A percentile compares a stretch with the other conserved stretches of the same genome.
Evolutionary conservation across 169 alveolate genomes (phyloP).

Genomic region (Plasmodium ovale): DNA sequence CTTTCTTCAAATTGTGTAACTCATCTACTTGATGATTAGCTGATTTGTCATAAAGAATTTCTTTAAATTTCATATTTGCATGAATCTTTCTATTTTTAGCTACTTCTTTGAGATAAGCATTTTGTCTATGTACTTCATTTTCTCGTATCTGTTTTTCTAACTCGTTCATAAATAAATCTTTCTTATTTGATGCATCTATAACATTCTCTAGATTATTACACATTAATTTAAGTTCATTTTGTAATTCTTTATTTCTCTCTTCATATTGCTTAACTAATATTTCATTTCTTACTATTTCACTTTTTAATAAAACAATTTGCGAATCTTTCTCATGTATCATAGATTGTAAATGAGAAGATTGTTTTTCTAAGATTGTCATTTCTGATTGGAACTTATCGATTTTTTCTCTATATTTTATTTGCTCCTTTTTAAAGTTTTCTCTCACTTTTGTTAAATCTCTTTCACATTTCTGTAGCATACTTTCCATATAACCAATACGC

Average conservation of each 20-base stretch:
- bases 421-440: conserved; percentile 35
- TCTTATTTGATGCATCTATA: conserved; percentile 74
- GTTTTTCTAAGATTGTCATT: conserved; percentile 55
- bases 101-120: conserved; percentile 75
- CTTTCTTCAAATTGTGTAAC: conserved; percentile 50
- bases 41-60: conserved; percentile 66
- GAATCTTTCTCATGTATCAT: conserved; percentile 76
- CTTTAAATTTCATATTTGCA: conserved; percentile 74
- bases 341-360: conserved; percentile 59
- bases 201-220: conserved; percentile 75
- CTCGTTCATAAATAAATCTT: conserved; percentile 73
- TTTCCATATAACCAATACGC: conserved; percentile 76
- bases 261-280: conserved; percentile 54
- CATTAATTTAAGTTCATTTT: conserved; percentile 67
- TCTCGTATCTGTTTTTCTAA: conserved; percentile 73
- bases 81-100: conserved; percentile 75
- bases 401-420: conserved; percentile 31
- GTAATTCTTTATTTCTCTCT: conserved; percentile 73
- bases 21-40: conserved; percentile 51
- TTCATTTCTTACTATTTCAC: conserved; percentile 71
- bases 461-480: conserved; percentile 71
- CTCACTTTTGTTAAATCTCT: conserved; percentile 52
- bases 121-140: conserved; percentile 75
- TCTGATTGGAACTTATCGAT: conserved; percentile 45
- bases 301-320: conserved; percentile 72